Evolutionary conservation across 2,329 filamentous ascomycete genomes (phyloP).

Genomic region (Penicillium sp.): DNA sequence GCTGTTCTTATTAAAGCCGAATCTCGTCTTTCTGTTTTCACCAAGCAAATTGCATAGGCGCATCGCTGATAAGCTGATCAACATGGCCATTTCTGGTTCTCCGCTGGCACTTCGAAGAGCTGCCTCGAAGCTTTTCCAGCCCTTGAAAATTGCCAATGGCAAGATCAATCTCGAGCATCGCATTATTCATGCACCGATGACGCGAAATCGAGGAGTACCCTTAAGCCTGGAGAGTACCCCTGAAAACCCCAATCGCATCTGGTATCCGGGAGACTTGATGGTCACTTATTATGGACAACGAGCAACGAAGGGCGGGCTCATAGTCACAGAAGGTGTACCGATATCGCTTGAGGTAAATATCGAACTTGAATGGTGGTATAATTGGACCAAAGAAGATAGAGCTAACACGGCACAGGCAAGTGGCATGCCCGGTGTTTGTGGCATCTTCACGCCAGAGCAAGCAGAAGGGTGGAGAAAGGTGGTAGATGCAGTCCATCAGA

Average conservation of each 20-base stretch:
- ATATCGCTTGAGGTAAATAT: constrained; percentile 11
- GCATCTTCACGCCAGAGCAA: constrained; percentile 28
- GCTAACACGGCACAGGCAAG: constrained; percentile 21
- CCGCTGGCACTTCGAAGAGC: too few species aligned
- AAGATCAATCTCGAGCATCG: constrained; percentile 48
- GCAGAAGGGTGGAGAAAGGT: constrained; percentile 31
- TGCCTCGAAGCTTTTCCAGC: constrained; percentile 35
- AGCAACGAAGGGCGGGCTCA: constrained; percentile 30
- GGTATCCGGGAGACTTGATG: constrained; percentile 39
- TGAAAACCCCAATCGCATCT: constrained; percentile 47
- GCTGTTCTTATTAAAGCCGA: too few species aligned
- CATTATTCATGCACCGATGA: constrained; percentile 49
- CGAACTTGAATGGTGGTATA: too few species aligned
- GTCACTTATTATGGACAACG: constrained; percentile 32
- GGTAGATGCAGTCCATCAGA: constrained; percentile 31
- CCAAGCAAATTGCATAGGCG: too few species aligned
- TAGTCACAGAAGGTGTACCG: constrained; percentile 32
- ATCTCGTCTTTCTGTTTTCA: too few species aligned
- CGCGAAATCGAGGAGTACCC: constrained; percentile 49
- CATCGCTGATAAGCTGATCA: too few species aligned
- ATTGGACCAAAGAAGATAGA: too few species aligned
- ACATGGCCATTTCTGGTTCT: too few species aligned
- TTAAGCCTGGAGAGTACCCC: constrained; percentile 38
- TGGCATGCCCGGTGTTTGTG: constrained; percentile 28
- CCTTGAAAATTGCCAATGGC: constrained; percentile 44